A percentile compares a stretch with the other conserved stretches of the same genome.
phyloP scores from a whole-genome alignment of 306 rosid genomes.

The Vicia faba region DNA sequence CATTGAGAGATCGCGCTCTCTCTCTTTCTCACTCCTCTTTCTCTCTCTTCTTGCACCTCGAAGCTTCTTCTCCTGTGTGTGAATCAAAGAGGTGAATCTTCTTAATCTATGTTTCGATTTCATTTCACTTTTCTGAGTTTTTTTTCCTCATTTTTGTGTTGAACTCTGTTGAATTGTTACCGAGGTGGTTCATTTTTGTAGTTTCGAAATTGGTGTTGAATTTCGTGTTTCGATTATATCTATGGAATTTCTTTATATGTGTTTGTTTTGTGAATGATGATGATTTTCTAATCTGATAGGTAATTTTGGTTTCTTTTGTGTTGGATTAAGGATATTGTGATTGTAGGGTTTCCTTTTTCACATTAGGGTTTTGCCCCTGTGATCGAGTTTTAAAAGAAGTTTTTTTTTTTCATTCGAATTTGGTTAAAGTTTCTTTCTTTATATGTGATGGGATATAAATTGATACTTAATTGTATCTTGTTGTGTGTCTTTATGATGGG shows the following conservation, averaged over 20 bases:
- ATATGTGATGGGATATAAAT: constrained; percentile 6
- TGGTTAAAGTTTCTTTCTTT: constrained; percentile 22
- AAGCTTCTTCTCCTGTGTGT: constrained; percentile 31
- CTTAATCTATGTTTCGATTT: constrained; percentile 4
- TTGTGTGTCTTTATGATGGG: background rate
- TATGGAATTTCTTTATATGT: background rate
- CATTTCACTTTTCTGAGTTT: too few species aligned
- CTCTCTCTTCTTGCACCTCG: constrained; percentile 28
- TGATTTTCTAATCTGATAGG: constrained; percentile 27
- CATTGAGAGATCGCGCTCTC: constrained; percentile 52
- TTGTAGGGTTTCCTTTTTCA: constrained; percentile 35
- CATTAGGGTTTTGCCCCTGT: constrained; percentile 47
- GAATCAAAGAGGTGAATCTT: constrained; percentile 39
- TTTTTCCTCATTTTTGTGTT: background rate
- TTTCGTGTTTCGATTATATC: background rate
- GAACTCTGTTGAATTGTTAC: constrained; percentile 17
- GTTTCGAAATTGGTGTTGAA: constrained; percentile 14
- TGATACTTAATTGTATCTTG: background rate
- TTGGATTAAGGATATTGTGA: constrained; percentile 39
- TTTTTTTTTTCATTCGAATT: background rate
- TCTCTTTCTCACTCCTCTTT: constrained; percentile 22
- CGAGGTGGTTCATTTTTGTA: background rate
- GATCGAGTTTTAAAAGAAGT: constrained; percentile 24
- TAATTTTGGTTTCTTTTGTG: constrained; percentile 35
- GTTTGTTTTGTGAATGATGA: constrained; percentile 4